Percentiles rank a stretch among this genome's conserved stretches.
These are phyloP conservation scores for Candolleomyces aberdarensis DNA, from an alignment of 768 basidiomycete species.

Conservation along the genomic window DNA sequence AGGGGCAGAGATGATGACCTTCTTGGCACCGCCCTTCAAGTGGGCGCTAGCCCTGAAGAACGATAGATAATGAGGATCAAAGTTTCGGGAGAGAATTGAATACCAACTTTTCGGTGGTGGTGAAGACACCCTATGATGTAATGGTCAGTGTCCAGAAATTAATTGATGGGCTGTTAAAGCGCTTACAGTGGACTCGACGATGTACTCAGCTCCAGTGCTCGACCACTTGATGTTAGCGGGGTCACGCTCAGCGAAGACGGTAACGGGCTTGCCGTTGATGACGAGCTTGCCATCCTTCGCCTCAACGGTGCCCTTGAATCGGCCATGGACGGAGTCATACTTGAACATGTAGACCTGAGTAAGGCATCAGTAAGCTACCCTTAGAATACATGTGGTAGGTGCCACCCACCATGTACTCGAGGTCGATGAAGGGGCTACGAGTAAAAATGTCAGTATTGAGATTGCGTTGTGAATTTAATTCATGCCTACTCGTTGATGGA, in stretches of 20 bases:
- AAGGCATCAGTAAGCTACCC: not conserved
- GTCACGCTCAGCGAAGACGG: slow-evolving; percentile 82
- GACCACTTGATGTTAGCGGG: slow-evolving; percentile 86
- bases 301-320: slow-evolving; percentile 84
- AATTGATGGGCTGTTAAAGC: slow-evolving; percentile 12
- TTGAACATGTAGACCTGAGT: slow-evolving; percentile 98
- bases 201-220: slow-evolving; percentile 79
- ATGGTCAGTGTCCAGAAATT: slow-evolving; percentile 15
- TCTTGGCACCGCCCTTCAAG: slow-evolving; percentile 98
- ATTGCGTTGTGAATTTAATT: not conserved
- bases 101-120: slow-evolving; percentile 81
- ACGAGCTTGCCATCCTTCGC: slow-evolving; percentile 85
- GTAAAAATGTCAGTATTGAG: not conserved
- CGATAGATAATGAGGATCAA: slow-evolving; percentile 9
- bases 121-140: slow-evolving; percentile 85
- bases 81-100: slow-evolving; percentile 1
- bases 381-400: not conserved
- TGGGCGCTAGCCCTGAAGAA: slow-evolving; percentile 75
- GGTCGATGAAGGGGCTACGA: slow-evolving; percentile 91
- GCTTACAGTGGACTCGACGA: slow-evolving; percentile 91
- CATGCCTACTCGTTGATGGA: slow-evolving; percentile 87
- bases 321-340: slow-evolving; percentile 90
- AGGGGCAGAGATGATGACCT: slow-evolving; percentile 98
- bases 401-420: slow-evolving; percentile 85
- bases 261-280: slow-evolving; percentile 76